Percentiles rank a stretch among this genome's conserved stretches.
These are phyloP conservation scores for Metschnikowia noctiluminum DNA, from an alignment of 805 yeast genomes.

Conservation along the genomic window DNA sequence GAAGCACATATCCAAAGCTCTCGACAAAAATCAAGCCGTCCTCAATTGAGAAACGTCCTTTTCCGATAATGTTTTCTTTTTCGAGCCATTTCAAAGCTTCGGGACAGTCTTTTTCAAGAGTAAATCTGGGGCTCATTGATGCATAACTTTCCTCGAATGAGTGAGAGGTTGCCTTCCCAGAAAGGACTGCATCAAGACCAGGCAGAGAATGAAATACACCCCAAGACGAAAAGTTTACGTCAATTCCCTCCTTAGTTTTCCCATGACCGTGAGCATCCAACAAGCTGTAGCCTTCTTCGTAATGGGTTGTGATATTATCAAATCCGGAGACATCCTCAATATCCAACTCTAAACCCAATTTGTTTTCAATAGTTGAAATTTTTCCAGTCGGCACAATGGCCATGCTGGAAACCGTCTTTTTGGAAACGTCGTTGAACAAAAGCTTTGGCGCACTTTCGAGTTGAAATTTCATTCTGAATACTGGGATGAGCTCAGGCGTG, in stretches of 20 bases:
- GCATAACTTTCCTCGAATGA: conserved; percentile 47
- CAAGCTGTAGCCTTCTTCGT: conserved; percentile 22
- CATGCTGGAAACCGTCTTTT: conserved; percentile 18
- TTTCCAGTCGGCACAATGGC: conserved; percentile 27
- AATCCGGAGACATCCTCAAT: conserved; percentile 33
- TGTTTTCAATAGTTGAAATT: conserved; percentile 27
- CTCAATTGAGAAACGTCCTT: conserved; percentile 55
- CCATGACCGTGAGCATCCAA: conserved; percentile 51
- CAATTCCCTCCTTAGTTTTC: conserved; percentile 41
- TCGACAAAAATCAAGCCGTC: conserved; percentile 50
- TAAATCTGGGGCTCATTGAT: conserved; percentile 44
- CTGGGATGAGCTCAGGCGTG: conserved; percentile 29
- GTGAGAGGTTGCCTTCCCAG: conserved; percentile 26
- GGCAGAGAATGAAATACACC: conserved; percentile 45
- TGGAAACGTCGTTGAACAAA: conserved; percentile 15
- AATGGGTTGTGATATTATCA: conserved; percentile 44
- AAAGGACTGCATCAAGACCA: conserved; percentile 33
- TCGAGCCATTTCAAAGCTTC: conserved; percentile 49
- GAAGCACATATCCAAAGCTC: conserved; percentile 43
- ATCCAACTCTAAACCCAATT: conserved; percentile 29
- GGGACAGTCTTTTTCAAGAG: conserved; percentile 39
- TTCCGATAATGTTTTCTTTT: conserved; percentile 48
- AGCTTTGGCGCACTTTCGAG: conserved; percentile 17
- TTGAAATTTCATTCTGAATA: conserved; percentile 26
- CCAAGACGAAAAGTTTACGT: conserved; percentile 40